A percentile compares a stretch with the other conserved stretches of the same genome.
Conservation (phyloP, 2,329 filamentous ascomycete species). For the Raffaelea ambrosiae region DNA sequence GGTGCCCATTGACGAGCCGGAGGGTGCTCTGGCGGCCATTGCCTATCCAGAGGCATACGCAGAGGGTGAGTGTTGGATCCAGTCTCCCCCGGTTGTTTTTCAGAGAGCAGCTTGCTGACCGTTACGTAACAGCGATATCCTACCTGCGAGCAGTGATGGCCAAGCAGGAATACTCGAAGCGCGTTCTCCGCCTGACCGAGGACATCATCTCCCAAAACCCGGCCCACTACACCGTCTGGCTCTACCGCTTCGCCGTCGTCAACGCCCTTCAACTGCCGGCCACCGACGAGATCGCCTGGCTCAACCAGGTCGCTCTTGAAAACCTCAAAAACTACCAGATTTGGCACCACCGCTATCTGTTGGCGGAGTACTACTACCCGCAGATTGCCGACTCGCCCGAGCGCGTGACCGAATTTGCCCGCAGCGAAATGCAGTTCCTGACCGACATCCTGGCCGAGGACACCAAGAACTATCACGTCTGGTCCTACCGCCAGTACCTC, state of each 20-base stretch:
- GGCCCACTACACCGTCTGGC: slow-evolving; percentile 97
- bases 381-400: slow-evolving; percentile 51
- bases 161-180: slow-evolving; percentile 68
- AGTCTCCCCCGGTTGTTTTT: neutral
- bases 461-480: slow-evolving; percentile 97
- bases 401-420: slow-evolving; percentile 48
- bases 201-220: slow-evolving; percentile 90
- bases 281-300: slow-evolving; percentile 69
- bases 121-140: slow-evolving; percentile 55
- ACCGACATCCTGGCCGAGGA: slow-evolving; percentile 74
- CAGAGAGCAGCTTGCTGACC: neutral
- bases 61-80: slow-evolving; percentile 44
- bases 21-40: slow-evolving; percentile 80
- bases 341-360: slow-evolving; percentile 68
- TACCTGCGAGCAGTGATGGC: slow-evolving; percentile 95
- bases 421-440: slow-evolving; percentile 68
- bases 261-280: slow-evolving; percentile 58
- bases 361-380: slow-evolving; percentile 49
- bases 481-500: slow-evolving; percentile 80
- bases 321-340: slow-evolving; percentile 99
- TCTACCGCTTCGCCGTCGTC: slow-evolving; percentile 80
- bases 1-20: slow-evolving; percentile 76
- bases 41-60: slow-evolving; percentile 84
- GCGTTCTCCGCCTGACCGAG: slow-evolving; percentile 74
- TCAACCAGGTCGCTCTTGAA: slow-evolving; percentile 72